A percentile compares a stretch with the other conserved stretches of the same genome.
These are phyloP conservation scores for Didymella keratinophila DNA, from an alignment of 2,329 filamentous ascomycete species.

Conservation along the genomic window DNA sequence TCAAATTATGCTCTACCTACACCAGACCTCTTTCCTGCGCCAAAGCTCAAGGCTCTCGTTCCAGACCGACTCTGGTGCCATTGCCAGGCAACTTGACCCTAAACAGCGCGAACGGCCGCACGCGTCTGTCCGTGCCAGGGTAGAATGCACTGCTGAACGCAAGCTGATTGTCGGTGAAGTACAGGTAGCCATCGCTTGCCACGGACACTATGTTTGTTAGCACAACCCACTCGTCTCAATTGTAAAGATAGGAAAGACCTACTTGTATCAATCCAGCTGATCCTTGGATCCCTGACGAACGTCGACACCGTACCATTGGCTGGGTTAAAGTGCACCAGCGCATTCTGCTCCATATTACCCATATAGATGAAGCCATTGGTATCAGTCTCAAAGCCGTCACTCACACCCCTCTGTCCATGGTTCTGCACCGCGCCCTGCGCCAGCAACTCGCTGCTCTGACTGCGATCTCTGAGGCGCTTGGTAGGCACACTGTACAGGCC, in stretches of 20 bases:
- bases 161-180: neutral
- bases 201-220: neutral
- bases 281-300: neutral
- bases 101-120: neutral
- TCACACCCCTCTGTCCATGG: conserved; percentile 59
- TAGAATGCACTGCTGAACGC: neutral
- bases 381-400: conserved; percentile 16
- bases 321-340: neutral
- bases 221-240: neutral
- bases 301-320: neutral
- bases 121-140: neutral
- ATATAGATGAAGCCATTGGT: neutral
- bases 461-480: conserved; percentile 49
- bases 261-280: neutral
- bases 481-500: neutral
- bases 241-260: neutral
- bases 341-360: neutral
- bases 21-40: too few relatives aligned
- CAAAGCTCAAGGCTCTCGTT: conserved; percentile 22
- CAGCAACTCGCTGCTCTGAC: conserved; percentile 52
- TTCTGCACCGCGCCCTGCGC: conserved; percentile 55
- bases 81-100: neutral
- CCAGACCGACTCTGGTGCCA: neutral
- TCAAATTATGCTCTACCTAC: too few relatives aligned
- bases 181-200: neutral